phyloP scores from a whole-genome alignment of 139 green algal species.

The Chlamydomonas sp. region DNA sequence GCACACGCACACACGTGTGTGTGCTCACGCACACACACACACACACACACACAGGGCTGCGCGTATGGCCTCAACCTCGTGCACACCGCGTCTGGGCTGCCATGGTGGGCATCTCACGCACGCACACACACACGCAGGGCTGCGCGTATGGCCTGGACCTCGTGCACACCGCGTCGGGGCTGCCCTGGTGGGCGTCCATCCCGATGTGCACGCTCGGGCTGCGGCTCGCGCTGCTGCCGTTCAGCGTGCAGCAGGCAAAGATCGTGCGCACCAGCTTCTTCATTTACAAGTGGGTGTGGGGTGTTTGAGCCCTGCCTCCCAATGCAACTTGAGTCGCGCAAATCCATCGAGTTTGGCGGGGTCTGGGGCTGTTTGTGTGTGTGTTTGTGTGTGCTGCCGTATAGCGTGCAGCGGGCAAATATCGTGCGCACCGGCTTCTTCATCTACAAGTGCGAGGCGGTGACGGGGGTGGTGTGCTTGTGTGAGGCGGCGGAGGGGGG shows the following conservation, averaged over 20 bases:
- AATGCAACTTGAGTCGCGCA: too few species aligned
- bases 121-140: background rate
- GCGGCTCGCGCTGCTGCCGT: constrained; percentile 31
- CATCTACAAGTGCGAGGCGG: constrained; percentile 24
- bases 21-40: background rate
- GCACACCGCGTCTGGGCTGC: constrained; percentile 23
- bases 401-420: constrained; percentile 17
- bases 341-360: too few species aligned
- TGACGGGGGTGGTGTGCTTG: too few species aligned
- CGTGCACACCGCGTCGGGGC: constrained; percentile 14
- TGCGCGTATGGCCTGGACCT: constrained; percentile 5
- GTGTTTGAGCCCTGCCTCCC: too few species aligned
- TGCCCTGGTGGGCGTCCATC: constrained; percentile 51
- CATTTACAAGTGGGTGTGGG: constrained; percentile 26
- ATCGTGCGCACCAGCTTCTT: constrained; percentile 34
- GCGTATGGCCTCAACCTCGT: constrained; percentile 7
- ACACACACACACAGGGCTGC: background rate
- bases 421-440: constrained; percentile 33
- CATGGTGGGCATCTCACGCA: constrained; percentile 33
- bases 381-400: too few species aligned
- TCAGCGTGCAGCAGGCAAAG: constrained; percentile 19
- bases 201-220: constrained; percentile 35
- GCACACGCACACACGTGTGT: background rate
- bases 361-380: too few species aligned
- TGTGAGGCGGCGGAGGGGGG: too few species aligned